Evolutionary conservation across 2,329 filamentous ascomycete species (phyloP).

Genomic region (Beauveria rudraprayagi): DNA sequence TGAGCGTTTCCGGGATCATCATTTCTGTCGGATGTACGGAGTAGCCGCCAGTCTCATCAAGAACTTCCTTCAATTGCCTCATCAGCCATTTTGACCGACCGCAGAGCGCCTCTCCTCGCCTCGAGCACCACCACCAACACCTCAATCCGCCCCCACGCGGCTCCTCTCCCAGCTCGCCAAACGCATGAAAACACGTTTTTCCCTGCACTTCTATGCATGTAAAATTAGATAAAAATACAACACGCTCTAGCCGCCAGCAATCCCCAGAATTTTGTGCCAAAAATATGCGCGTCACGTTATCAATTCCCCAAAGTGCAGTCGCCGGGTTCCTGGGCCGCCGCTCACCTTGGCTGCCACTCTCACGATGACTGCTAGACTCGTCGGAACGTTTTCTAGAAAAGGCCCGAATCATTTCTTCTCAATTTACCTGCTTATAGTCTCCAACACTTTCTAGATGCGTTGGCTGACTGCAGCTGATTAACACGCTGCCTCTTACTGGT

Average conservation of each 20-base stretch:
- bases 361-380: not conserved
- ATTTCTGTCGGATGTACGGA: no score
- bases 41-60: not conserved
- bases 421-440: not conserved
- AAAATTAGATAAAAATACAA: not conserved
- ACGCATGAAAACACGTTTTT: not conserved
- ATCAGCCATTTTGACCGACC: not conserved
- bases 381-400: not conserved
- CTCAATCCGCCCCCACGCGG: not conserved
- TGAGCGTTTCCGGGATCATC: not conserved
- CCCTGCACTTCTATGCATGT: not conserved
- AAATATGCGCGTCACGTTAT: not conserved
- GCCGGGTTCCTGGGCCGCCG: not conserved
- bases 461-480: not conserved
- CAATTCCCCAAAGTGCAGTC: not conserved
- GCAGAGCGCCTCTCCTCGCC: not conserved
- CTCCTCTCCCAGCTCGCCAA: not conserved
- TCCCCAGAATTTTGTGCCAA: conserved; percentile 5
- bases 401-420: not conserved
- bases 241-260: not conserved
- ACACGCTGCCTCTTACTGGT: not conserved
- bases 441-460: not conserved
- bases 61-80: not conserved
- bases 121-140: not conserved
- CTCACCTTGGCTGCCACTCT: not conserved